A percentile compares a stretch with the other conserved stretches of the same genome.
Conservation (phyloP, 495 filamentous ascomycete genomes). For the Letharia lupina region DNA sequence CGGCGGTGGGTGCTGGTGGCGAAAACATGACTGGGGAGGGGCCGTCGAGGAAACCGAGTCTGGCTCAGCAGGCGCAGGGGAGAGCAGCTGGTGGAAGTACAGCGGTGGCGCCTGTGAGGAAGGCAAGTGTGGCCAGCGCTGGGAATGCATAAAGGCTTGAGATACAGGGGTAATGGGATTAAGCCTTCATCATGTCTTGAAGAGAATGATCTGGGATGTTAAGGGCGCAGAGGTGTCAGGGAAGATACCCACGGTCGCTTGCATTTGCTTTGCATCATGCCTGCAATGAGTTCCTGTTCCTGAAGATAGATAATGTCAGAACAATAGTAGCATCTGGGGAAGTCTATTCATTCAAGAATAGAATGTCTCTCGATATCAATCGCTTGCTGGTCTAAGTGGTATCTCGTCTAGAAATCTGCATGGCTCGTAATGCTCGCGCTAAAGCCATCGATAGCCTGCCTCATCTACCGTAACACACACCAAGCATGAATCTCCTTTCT, state of each 20-base stretch:
- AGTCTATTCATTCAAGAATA: background rate
- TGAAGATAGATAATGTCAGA: background rate
- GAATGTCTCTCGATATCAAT: background rate
- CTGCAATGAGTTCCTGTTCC: background rate
- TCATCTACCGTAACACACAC: background rate
- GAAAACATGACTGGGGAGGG: constrained; percentile 10
- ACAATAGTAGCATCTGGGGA: background rate
- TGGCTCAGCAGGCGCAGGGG: constrained; percentile 12
- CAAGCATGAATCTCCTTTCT: background rate
- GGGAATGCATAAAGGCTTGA: constrained; percentile 7
- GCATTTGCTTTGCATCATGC: background rate
- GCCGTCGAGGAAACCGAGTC: constrained; percentile 16
- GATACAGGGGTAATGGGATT: background rate
- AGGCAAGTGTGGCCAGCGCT: constrained; percentile 16
- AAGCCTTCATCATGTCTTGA: background rate
- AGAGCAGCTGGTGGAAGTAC: background rate
- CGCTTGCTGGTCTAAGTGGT: constrained; percentile 9
- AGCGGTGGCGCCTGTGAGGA: constrained; percentile 15
- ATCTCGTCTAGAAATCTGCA: constrained; percentile 11
- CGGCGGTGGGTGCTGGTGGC: constrained; percentile 1
- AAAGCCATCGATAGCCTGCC: background rate
- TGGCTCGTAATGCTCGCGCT: background rate
- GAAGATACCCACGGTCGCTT: constrained; percentile 13
- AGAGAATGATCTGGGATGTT: background rate
- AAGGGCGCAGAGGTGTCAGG: background rate